phyloP scores from a whole-genome alignment of 768 basidiomycete species.

The Serendipita indica region DNA sequence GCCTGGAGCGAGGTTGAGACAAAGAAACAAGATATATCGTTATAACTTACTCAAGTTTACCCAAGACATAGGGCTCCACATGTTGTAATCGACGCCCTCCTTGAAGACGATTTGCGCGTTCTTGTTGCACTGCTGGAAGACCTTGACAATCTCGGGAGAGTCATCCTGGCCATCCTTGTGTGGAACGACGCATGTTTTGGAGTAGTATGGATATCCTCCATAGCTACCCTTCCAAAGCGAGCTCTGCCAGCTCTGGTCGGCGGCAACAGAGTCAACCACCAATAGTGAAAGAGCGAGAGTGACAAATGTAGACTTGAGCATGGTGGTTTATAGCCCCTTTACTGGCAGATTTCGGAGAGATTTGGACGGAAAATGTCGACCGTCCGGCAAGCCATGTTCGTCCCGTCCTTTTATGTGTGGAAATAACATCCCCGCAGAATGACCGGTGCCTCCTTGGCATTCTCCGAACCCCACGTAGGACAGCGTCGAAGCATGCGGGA shows the following conservation, averaged over 20 bases:
- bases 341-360: too few species aligned
- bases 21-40: neutral
- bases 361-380: too few species aligned
- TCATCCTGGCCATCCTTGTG: conserved; percentile 20
- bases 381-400: too few species aligned
- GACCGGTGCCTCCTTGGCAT: too few species aligned
- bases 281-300: neutral
- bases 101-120: conserved; percentile 26
- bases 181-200: conserved; percentile 11
- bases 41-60: conserved; percentile 16
- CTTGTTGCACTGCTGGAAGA: conserved; percentile 25
- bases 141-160: conserved; percentile 24
- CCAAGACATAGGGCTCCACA: conserved; percentile 26
- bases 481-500: too few species aligned
- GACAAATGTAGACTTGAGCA: neutral
- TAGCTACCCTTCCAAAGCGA: neutral
- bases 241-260: neutral
- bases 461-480: too few species aligned
- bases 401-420: too few species aligned
- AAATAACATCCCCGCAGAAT: too few species aligned
- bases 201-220: neutral
- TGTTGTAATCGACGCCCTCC: conserved; percentile 24
- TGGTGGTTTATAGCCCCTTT: too few species aligned
- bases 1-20: conserved; percentile 3
- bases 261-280: neutral